Conservation (phyloP, 805 yeast species). For the Pichia membranifaciens region DNA sequence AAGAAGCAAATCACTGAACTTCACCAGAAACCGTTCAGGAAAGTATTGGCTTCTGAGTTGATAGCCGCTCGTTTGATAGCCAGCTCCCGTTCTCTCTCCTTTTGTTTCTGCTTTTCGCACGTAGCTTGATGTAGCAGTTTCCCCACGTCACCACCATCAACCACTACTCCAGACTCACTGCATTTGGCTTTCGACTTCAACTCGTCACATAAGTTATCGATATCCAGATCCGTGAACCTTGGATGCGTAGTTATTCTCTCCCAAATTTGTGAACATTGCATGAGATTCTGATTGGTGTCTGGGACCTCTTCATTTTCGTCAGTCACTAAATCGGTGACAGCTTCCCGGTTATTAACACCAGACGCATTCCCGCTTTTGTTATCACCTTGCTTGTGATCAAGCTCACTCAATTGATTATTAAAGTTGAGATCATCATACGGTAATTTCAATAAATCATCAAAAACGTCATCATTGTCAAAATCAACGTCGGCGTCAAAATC, state of each 20-base stretch:
- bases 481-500: conserved; percentile 6
- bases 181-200: conserved; percentile 91
- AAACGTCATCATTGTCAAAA: conserved; percentile 12
- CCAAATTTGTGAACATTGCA: conserved; percentile 92
- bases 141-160: conserved; percentile 75
- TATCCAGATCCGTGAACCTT: conserved; percentile 84
- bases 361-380: conserved; percentile 6
- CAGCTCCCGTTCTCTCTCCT: not conserved
- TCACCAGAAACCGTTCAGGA: conserved; percentile 12
- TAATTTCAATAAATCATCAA: conserved; percentile 10
- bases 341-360: too few relatives aligned
- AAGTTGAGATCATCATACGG: conserved; percentile 6
- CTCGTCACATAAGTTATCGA: conserved; percentile 88
- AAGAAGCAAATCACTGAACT: too few relatives aligned
- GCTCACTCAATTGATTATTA: not conserved
- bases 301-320: conserved; percentile 49
- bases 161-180: conserved; percentile 86
- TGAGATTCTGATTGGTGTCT: conserved; percentile 49
- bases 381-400: not conserved
- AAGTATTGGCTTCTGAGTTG: conserved; percentile 4
- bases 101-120: not conserved
- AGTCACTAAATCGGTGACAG: conserved; percentile 13
- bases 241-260: conserved; percentile 94
- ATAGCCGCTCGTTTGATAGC: conserved; percentile 3
- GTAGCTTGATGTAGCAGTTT: conserved; percentile 33